Conservation (phyloP, 257 asterid genomes). For the Thymus quinquecostatus region DNA sequence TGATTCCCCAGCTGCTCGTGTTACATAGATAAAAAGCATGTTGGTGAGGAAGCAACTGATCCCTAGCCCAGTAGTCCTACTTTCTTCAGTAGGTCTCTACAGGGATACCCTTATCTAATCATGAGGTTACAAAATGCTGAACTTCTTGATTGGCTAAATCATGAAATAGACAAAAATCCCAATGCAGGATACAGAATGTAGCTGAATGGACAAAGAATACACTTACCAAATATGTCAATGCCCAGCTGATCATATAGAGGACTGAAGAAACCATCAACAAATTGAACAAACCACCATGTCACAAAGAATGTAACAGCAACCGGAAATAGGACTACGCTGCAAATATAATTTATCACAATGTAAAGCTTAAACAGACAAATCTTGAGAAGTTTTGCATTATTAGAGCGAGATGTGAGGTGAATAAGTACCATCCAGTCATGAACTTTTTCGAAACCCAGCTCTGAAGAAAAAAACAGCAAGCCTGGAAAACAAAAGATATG, state of each 20-base stretch:
- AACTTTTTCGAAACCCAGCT: slow-evolving; percentile 95
- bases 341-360: slow-evolving; percentile 35
- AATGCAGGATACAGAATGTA: not conserved
- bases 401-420: slow-evolving; percentile 23
- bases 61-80: not conserved
- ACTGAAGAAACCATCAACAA: slow-evolving; percentile 97
- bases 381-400: not conserved
- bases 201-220: slow-evolving; percentile 1
- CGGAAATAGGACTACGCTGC: slow-evolving; percentile 93
- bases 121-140: slow-evolving; percentile 3
- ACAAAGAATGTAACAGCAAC: slow-evolving; percentile 86
- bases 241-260: slow-evolving; percentile 86
- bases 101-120: not conserved
- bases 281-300: slow-evolving; percentile 96
- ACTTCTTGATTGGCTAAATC: not conserved
- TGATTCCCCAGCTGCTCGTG: slow-evolving; percentile 10
- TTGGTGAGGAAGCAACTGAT: not conserved
- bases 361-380: slow-evolving; percentile 21
- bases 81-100: not conserved
- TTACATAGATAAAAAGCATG: slow-evolving; percentile 10
- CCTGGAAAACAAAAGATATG: slow-evolving; percentile 51
- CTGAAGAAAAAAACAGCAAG: slow-evolving; percentile 87
- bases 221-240: slow-evolving; percentile 80
- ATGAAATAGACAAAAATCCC: not conserved
- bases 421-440: slow-evolving; percentile 94